A percentile compares a stretch with the other conserved stretches of the same genome.
Conservation (phyloP, 129 eudicot species). For the Kitagawia praeruptora region DNA sequence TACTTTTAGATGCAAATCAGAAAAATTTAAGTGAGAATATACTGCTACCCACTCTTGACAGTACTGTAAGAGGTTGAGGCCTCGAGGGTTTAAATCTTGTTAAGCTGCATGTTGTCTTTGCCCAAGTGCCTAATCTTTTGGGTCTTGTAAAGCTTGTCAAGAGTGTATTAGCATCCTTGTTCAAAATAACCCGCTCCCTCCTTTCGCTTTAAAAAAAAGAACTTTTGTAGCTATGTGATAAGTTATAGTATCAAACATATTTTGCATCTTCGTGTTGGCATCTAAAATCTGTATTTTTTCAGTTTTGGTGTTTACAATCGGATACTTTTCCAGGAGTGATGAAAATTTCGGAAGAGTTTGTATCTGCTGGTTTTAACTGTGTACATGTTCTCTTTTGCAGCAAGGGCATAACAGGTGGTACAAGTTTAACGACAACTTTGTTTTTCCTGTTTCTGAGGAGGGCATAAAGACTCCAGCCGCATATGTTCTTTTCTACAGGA, state of each 20-base stretch:
- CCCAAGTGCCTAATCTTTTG: too few relatives aligned
- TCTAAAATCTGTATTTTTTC: neutral
- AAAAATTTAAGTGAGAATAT: neutral
- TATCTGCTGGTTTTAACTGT: neutral
- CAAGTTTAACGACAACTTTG: constrained; percentile 71
- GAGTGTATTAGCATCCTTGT: neutral
- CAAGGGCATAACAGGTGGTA: constrained; percentile 53
- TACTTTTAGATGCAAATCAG: neutral
- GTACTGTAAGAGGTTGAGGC: too few relatives aligned
- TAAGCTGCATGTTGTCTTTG: too few relatives aligned
- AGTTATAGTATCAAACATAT: too few relatives aligned
- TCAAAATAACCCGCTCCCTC: neutral
- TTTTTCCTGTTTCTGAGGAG: constrained; percentile 25
- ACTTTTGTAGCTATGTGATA: neutral
- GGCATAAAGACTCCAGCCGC: constrained; percentile 78
- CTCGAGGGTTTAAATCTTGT: too few relatives aligned
- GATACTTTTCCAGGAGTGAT: neutral
- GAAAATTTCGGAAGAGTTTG: neutral
- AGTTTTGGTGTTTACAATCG: too few relatives aligned
- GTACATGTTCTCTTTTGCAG: constrained; percentile 31
- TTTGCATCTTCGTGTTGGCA: neutral
- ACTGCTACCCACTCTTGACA: neutral
- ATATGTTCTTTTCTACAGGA: constrained; percentile 73
- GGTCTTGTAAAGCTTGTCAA: neutral
- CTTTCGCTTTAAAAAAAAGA: neutral